phyloP scores from a whole-genome alignment of 1,139 yeast genomes.

The Blastobotrys capitulatus region DNA sequence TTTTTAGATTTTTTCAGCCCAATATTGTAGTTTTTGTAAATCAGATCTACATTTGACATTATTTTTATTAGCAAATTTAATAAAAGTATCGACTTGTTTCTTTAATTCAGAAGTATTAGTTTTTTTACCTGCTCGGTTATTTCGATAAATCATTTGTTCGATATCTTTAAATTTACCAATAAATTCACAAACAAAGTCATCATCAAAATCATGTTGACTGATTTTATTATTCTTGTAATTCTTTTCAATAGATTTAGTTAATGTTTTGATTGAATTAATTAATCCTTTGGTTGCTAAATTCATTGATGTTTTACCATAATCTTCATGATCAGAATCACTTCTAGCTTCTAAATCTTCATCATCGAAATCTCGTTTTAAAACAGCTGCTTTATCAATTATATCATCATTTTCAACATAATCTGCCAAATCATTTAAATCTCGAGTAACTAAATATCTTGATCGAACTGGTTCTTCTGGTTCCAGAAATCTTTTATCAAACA shows the following conservation, averaged over 20 bases:
- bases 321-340: background rate
- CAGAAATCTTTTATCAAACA: background rate
- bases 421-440: background rate
- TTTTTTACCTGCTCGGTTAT: background rate
- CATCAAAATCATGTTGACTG: constrained; percentile 2
- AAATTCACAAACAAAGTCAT: constrained; percentile 4
- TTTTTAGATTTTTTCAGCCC: background rate
- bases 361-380: background rate
- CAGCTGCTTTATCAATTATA: background rate
- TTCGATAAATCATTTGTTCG: background rate
- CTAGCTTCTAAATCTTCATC: background rate
- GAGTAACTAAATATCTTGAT: too few species aligned
- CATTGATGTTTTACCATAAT: background rate
- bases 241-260: background rate
- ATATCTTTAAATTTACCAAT: constrained; percentile 2
- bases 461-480: background rate
- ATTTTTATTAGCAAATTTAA: background rate
- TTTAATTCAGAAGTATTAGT: background rate
- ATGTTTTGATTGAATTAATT: background rate
- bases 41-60: background rate
- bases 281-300: background rate
- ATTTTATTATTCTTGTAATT: constrained; percentile 4
- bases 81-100: background rate
- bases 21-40: background rate
- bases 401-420: background rate